Evolutionary conservation across 1,139 yeast species (phyloP).

Genomic region (Blastobotrys buckinghamii): DNA sequence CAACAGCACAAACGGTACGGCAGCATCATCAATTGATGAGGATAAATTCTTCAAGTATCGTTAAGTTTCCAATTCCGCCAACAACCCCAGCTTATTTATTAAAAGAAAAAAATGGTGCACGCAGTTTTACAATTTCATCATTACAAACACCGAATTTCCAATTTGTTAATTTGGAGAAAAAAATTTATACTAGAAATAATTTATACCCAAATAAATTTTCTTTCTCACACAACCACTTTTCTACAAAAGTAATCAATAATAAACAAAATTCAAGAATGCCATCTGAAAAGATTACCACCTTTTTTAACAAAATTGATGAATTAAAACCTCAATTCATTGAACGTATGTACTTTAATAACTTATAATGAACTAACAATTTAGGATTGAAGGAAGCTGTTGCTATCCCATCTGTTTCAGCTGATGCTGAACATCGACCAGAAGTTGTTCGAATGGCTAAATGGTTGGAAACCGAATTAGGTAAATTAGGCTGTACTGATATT

Average conservation of each 20-base stretch:
- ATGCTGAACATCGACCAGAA: slow-evolving; percentile 77
- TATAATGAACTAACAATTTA: not conserved
- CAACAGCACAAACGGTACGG: too few species aligned
- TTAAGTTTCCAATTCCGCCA: too few species aligned
- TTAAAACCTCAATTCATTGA: slow-evolving; percentile 32
- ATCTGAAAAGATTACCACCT: slow-evolving; percentile 9
- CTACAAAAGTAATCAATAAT: not conserved
- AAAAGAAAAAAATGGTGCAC: too few species aligned
- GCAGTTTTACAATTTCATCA: too few species aligned
- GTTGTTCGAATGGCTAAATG: slow-evolving; percentile 83
- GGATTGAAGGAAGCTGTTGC: slow-evolving; percentile 75
- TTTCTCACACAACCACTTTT: slow-evolving; percentile 2
- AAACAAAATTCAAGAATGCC: slow-evolving; percentile 8
- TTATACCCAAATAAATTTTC: slow-evolving; percentile 4
- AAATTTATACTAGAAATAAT: too few species aligned
- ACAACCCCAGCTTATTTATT: too few species aligned
- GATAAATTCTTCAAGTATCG: too few species aligned
- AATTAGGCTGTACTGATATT: slow-evolving; percentile 75
- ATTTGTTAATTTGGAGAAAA: too few species aligned
- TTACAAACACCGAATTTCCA: not conserved
- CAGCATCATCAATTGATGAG: too few species aligned
- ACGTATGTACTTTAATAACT: slow-evolving; percentile 15
- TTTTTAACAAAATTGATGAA: slow-evolving; percentile 24
- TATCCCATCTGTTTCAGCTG: slow-evolving; percentile 92
- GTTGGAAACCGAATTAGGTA: slow-evolving; percentile 58